Base-by-base conservation (phyloP, 306 rosid genomes). In the Ziziphus jujuba region DNA sequence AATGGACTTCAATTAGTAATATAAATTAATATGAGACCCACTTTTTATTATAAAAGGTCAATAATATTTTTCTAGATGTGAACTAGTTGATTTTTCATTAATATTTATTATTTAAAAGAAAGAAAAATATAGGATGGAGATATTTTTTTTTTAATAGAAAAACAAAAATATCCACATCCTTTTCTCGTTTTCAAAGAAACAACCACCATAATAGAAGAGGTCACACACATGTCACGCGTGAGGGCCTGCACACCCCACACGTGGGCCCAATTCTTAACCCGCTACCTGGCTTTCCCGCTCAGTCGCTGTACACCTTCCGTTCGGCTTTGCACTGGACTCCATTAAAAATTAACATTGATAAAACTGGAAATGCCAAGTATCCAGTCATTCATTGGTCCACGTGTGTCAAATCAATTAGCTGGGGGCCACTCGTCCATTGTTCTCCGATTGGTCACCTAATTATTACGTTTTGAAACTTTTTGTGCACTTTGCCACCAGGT, bases 341-440 rank as follows among this genome's bases (percentile, higher is more conserved):
- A 36, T 13, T 0, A n/a, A 70, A 48, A 59, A 22, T 33, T 23
- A 14, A 19, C 34, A 7, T 4, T 62, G 22, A 14, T 10, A 52
- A 33, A 31, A 13, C 14, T 0, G 6, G 25, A 52, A 59, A 5
- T 40, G 48, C 21, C 57, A 43, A 24, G 67, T 79, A 31, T 11
- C 77, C 80, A 25, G 51, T 63, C 19, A 19, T 8, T 11, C 1
- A 40, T 40, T 52, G 71, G 78, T 40, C 75, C 79, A 72, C 75
- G 69, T 82, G 74, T 65, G 23, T 56, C 28, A 25, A 54, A 70
- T 61, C 52, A 64, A 20, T 40, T 3, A 31, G 43, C 17, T 25
- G 24, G 5, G 15, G 33, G 62, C 40, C 5, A 72, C 25, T 19
- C 12, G n/a, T 20, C 54, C 54, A 10, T 8, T 6, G 71, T 40